Percentiles rank a stretch among this genome's conserved stretches.
phyloP scores from a whole-genome alignment of 257 asterid genomes.

The Fraxinus pennsylvanica region DNA sequence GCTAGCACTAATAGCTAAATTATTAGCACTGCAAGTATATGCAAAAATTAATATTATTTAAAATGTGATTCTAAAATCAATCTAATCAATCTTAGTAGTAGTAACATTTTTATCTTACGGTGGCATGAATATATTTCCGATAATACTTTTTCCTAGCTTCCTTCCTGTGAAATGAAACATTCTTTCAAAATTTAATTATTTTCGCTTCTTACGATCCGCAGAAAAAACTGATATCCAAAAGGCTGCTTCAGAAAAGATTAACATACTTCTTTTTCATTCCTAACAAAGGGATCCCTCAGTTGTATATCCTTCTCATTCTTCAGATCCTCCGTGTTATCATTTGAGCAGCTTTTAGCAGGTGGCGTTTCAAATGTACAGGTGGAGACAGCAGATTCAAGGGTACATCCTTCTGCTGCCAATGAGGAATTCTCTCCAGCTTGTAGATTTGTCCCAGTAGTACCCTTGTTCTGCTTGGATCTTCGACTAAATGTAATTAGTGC shows the following conservation, averaged over 20 bases:
- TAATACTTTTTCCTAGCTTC: neutral
- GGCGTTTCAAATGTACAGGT: conserved; percentile 29
- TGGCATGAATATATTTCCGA: neutral
- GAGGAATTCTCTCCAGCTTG: conserved; percentile 20
- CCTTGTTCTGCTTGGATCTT: conserved; percentile 50
- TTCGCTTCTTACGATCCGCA: neutral
- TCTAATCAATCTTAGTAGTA: neutral
- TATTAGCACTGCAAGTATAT: neutral
- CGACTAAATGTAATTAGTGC: conserved; percentile 53
- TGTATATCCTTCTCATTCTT: conserved; percentile 31
- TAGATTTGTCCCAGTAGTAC: conserved; percentile 11
- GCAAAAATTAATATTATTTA: neutral
- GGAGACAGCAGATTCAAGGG: conserved; percentile 20
- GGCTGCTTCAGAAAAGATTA: conserved; percentile 8
- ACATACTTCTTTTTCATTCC: conserved; percentile 32
- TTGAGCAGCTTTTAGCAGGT: conserved; percentile 27
- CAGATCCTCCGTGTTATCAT: conserved; percentile 28
- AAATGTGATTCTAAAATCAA: neutral
- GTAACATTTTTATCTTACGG: neutral
- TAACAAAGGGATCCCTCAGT: conserved; percentile 7
- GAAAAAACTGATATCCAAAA: neutral
- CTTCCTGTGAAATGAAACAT: neutral
- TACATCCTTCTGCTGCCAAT: conserved; percentile 30
- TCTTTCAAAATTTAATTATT: neutral
- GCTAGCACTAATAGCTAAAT: neutral